A percentile compares a stretch with the other conserved stretches of the same genome.
Conservation (phyloP, 805 yeast genomes). For the Ogataea nakhonphanomensis region DNA sequence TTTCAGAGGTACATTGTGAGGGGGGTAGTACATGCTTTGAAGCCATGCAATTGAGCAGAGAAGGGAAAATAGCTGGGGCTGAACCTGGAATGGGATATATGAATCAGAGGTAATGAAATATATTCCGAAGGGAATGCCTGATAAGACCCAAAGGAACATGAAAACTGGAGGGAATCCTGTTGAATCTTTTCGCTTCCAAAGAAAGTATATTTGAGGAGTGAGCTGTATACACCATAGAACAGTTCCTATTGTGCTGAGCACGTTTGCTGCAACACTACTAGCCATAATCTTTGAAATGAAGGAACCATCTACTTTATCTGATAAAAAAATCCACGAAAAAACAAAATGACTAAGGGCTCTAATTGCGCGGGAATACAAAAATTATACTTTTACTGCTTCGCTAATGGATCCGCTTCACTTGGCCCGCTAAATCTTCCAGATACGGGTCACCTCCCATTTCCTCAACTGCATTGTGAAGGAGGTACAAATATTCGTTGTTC, state of each 20-base stretch:
- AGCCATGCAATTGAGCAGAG: conserved; percentile 65
- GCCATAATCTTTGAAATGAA: not conserved
- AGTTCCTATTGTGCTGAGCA: conserved; percentile 85
- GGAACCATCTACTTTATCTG: conserved; percentile 14
- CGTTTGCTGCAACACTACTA: conserved; percentile 53
- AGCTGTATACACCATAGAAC: conserved; percentile 92
- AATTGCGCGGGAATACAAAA: conserved; percentile 8
- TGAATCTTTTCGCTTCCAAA: conserved; percentile 68
- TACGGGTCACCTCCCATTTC: conserved; percentile 42
- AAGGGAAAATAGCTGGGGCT: conserved; percentile 78
- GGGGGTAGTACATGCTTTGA: conserved; percentile 72
- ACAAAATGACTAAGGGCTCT: not conserved
- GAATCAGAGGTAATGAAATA: conserved; percentile 72
- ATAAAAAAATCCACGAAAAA: not conserved
- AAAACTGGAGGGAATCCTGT: conserved; percentile 88
- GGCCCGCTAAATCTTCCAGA: conserved; percentile 27
- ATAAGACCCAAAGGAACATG: conserved; percentile 82
- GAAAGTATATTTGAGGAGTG: conserved; percentile 71
- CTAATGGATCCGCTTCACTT: not conserved
- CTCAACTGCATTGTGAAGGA: conserved; percentile 48
- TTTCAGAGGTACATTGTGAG: conserved; percentile 38
- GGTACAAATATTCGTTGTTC: conserved; percentile 65
- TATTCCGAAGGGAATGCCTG: conserved; percentile 82
- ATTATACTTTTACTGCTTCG: not conserved
- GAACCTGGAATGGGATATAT: conserved; percentile 75